Evolutionary conservation across 257 asterid genomes (phyloP).

Genomic region (Solanum appendiculatum): DNA sequence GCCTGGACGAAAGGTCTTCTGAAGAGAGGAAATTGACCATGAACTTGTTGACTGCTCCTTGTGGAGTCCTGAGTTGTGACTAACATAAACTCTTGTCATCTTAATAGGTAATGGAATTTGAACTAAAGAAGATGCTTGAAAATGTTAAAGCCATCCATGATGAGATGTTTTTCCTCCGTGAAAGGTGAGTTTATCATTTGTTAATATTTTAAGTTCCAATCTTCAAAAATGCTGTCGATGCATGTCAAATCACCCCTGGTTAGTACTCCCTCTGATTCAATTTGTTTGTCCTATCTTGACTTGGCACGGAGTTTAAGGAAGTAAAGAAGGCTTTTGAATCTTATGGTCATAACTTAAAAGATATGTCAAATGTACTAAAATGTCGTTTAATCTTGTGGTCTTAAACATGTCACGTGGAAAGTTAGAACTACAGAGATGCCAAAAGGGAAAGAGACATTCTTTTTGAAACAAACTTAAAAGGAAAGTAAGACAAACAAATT

Average conservation of each 20-base stretch:
- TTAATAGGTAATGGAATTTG: conserved; percentile 60
- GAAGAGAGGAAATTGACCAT: neutral
- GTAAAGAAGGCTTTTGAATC: neutral
- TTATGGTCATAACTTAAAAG: neutral
- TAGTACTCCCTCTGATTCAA: neutral
- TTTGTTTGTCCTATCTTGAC: neutral
- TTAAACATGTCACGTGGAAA: neutral
- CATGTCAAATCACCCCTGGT: neutral
- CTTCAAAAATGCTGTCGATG: neutral
- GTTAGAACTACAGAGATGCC: neutral
- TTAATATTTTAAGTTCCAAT: neutral
- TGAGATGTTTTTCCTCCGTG: conserved; percentile 79
- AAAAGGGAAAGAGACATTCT: neutral
- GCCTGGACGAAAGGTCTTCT: neutral
- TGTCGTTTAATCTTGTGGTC: neutral
- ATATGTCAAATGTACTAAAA: neutral
- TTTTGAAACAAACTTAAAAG: neutral
- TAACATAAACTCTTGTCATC: neutral
- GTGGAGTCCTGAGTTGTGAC: neutral
- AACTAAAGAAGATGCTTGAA: conserved; percentile 66
- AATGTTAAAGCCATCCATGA: conserved; percentile 65
- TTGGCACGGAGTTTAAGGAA: neutral
- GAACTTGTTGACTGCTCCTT: neutral
- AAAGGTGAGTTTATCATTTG: conserved; percentile 29
- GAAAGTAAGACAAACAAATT: neutral